These are phyloP conservation scores for Neoscytalidium dimidiatum DNA, from an alignment of 2,329 filamentous ascomycete genomes.

Conservation along the genomic window DNA sequence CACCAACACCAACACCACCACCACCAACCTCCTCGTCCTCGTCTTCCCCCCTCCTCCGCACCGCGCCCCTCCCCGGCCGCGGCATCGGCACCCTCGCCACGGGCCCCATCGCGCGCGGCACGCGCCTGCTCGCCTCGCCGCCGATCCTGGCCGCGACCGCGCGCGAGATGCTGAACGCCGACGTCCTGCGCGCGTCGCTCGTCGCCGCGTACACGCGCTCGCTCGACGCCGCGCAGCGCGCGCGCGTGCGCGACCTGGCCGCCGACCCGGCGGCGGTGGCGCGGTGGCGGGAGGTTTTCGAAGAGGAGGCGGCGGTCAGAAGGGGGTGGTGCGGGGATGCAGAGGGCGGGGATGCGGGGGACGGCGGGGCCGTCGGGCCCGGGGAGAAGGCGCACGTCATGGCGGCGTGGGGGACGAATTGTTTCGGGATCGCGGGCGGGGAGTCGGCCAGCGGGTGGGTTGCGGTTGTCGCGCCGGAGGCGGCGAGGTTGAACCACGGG, in stretches of 20 bases:
- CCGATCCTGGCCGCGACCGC: slow-evolving; percentile 33
- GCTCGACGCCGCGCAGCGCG: not conserved
- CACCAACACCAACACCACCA: not conserved
- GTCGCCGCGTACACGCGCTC: not conserved
- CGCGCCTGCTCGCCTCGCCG: slow-evolving; percentile 42
- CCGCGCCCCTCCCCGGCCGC: slow-evolving; percentile 37
- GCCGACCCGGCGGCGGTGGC: not conserved
- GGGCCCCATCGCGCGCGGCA: slow-evolving; percentile 37
- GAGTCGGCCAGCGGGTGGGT: not conserved
- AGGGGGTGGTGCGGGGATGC: not conserved
- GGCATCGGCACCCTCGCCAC: slow-evolving; percentile 46
- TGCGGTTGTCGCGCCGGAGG: not conserved
- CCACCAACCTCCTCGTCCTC: not conserved
- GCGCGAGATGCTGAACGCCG: not conserved
- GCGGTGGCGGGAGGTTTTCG: not conserved
- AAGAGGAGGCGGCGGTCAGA: not conserved
- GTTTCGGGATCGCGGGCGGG: not conserved
- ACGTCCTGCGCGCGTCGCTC: not conserved
- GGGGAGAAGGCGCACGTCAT: not conserved
- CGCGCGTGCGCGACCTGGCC: not conserved
- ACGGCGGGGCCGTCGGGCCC: not conserved
- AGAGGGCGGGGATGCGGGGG: not conserved
- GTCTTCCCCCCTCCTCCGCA: slow-evolving; percentile 12
- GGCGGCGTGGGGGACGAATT: not conserved
- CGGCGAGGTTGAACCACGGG: slow-evolving; percentile 8